Evolutionary conservation across 306 rosid genomes (phyloP).

Genomic region (Neltuma alba): DNA sequence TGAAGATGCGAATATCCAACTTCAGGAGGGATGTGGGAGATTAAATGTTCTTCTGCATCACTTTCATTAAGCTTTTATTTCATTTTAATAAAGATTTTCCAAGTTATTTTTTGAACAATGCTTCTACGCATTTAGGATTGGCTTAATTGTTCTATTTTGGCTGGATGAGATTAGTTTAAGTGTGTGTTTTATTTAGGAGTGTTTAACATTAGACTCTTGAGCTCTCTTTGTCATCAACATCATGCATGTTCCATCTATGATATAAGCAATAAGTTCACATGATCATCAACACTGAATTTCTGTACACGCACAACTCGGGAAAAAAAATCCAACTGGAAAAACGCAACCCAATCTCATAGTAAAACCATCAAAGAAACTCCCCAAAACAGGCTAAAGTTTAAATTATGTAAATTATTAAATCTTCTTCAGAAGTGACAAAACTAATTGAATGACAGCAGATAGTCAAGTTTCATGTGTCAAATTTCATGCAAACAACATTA

Average conservation of each 20-base stretch:
- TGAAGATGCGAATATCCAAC: background rate
- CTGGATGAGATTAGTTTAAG: background rate
- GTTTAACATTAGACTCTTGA: background rate
- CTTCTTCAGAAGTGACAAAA: background rate
- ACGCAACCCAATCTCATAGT: background rate
- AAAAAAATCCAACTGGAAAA: background rate
- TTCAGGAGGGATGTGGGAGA: background rate
- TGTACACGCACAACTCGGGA: background rate
- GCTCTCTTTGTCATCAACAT: background rate
- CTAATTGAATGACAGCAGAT: background rate
- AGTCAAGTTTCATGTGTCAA: constrained; percentile 7
- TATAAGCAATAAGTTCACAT: background rate
- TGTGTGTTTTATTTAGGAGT: background rate
- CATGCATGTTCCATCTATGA: background rate
- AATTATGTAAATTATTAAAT: background rate
- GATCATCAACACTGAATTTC: background rate
- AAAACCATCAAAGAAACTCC: constrained; percentile 28
- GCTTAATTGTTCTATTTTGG: background rate
- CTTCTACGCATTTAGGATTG: background rate
- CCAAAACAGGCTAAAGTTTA: constrained; percentile 13
- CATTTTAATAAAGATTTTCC: background rate
- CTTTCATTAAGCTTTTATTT: background rate
- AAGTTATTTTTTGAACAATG: background rate
- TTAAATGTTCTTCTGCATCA: background rate
- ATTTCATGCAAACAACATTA: background rate